Evolutionary conservation across 1,284 basidiomycete species (phyloP).

Genomic region (Tylopilus sp.): DNA sequence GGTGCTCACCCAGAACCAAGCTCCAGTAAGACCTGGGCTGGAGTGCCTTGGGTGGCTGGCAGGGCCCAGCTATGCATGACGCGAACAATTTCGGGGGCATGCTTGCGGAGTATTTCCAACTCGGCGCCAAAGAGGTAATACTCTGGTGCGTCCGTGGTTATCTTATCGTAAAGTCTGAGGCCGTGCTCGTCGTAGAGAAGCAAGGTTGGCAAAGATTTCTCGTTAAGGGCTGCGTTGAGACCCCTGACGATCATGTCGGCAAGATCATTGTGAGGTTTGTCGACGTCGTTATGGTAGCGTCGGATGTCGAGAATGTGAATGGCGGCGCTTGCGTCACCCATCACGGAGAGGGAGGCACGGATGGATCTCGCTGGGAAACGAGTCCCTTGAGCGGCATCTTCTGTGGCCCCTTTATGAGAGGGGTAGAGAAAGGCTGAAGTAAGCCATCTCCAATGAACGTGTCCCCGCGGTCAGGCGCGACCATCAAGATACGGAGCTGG

Average conservation of each 20-base stretch:
- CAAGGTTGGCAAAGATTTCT: conserved; percentile 77
- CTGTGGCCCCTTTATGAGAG: conserved; percentile 15
- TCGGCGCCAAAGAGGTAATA: conserved; percentile 88
- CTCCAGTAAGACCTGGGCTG: conserved; percentile 67
- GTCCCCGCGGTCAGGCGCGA: too few relatives aligned
- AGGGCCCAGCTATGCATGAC: conserved; percentile 58
- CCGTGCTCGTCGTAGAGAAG: conserved; percentile 87
- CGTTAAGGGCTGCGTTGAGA: conserved; percentile 48
- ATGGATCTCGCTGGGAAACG: neutral
- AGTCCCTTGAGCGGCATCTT: neutral
- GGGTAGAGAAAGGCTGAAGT: conserved; percentile 13
- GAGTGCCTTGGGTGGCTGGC: conserved; percentile 40
- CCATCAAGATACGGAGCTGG: too few relatives aligned
- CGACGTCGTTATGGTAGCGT: conserved; percentile 3
- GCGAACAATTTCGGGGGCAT: conserved; percentile 64
- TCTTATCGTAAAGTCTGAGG: conserved; percentile 77
- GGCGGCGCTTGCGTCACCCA: conserved; percentile 23
- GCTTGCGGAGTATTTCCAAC: conserved; percentile 62
- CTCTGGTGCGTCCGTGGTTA: conserved; percentile 77
- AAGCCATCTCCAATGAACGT: conserved; percentile 12
- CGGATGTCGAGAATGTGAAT: conserved; percentile 29
- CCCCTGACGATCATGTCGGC: conserved; percentile 51
- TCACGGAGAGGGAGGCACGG: conserved; percentile 3
- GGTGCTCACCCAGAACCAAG: conserved; percentile 81
- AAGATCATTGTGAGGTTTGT: conserved; percentile 33